Percentiles rank a stretch among this genome's conserved stretches.
These are phyloP conservation scores for Apiospora kogelbergensis DNA, from an alignment of 2,329 filamentous ascomycete species.

Conservation along the genomic window DNA sequence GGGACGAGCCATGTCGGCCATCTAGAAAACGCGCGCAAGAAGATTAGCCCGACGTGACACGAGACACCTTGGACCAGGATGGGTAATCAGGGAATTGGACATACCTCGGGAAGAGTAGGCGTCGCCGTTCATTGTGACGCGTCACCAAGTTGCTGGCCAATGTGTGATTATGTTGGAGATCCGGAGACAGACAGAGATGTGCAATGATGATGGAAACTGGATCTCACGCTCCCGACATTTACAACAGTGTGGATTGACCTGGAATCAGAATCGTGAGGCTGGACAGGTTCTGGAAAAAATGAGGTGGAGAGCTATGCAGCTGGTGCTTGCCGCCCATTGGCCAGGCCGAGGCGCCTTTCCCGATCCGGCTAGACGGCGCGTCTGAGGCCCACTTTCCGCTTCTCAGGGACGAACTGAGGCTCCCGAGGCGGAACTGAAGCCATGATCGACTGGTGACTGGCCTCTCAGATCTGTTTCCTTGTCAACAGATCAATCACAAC, in stretches of 20 bases:
- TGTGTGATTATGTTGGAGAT: slow-evolving; percentile 13
- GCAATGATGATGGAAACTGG: slow-evolving; percentile 13
- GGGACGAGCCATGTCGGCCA: slow-evolving; percentile 51
- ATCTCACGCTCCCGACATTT: slow-evolving; percentile 13
- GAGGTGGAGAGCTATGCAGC: slow-evolving; percentile 4
- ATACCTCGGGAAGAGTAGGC: slow-evolving; percentile 77
- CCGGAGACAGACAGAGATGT: slow-evolving; percentile 1
- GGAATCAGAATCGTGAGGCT: slow-evolving; percentile 3
- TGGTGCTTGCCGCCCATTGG: neutral
- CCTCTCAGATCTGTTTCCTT: neutral
- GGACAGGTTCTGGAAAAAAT: slow-evolving; percentile 8
- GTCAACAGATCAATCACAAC: no score
- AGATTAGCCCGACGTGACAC: slow-evolving; percentile 24
- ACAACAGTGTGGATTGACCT: neutral
- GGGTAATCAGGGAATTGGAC: slow-evolving; percentile 24
- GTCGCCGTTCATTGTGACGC: slow-evolving; percentile 76
- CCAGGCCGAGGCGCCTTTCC: neutral
- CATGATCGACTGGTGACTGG: neutral
- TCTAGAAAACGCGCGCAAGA: slow-evolving; percentile 30
- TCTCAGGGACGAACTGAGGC: neutral
- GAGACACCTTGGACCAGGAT: slow-evolving; percentile 9
- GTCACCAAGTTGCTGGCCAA: slow-evolving; percentile 7
- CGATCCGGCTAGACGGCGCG: neutral
- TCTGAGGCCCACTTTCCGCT: neutral
- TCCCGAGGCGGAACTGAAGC: no score